Evolutionary conservation across 2,329 filamentous ascomycete species (phyloP), one percentile per base, ranked within the genome.

Genomic region (Ophiostoma tasmaniense): DNA sequence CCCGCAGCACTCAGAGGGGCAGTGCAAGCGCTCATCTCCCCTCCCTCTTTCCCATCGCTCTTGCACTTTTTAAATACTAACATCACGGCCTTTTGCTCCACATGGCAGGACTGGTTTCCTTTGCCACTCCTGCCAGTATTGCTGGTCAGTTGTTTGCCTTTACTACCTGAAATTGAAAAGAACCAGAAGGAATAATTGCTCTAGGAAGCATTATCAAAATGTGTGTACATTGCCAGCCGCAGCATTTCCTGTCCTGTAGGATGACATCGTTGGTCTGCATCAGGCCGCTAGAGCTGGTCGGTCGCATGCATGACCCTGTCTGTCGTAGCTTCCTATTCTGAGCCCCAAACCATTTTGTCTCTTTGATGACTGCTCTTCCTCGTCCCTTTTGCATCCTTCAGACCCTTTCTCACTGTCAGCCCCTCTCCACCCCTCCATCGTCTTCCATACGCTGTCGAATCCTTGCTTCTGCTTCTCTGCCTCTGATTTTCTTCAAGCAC

Each of bases 1-100:
- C 68, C 68, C 64, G 68, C 64, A 62, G 37, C 64, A 25, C 25
- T 39, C 35, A 39, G 68, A 66, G 64, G 68, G 68, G 68, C 65
- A 69, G 65, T 69, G 65, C 68, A 64, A 37, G 67, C 62, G n/a
- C 35, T 30, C 28, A 22, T n/a, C 28, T 20, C 55, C 50, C 30
- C 17, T 25, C n/a, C 64, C 65, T 39, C 59, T 50, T 45, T 59
- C n/a, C 37, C 64, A 62, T 33, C 33, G 28, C 39, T 52, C 35
- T 64, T 64, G 42, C 65, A 61, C 14, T 20, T 52, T 55, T 55
- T 55, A 2, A 17, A 30, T 61, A 8, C 25, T 25, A 30, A 14
- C 55, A 17, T 14, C 5, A 7, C 25, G 25, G 13, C 3, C 2
- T 1, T 13, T 17, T 33, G 25, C 2, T 22, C 30, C 10, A 64